Evolutionary conservation across 495 filamentous ascomycete genomes (phyloP).

Genomic region (Penicillium bialowiezense): DNA sequence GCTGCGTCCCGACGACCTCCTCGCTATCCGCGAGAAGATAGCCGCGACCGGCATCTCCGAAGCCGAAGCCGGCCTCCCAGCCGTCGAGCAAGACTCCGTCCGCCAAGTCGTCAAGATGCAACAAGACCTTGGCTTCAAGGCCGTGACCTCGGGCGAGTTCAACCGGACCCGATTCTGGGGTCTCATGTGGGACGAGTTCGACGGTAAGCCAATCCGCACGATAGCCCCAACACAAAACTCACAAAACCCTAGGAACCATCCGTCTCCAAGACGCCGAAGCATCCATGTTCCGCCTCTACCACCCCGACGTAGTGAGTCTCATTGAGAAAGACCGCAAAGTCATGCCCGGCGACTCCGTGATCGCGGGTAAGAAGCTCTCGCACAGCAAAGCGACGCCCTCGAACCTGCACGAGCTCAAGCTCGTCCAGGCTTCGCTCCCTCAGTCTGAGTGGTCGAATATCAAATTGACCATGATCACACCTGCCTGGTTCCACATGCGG

Average conservation of each 20-base stretch:
- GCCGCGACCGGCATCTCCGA: conserved; percentile 45
- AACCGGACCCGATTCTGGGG: conserved; percentile 51
- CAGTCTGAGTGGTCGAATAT: conserved; percentile 49
- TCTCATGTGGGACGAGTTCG: conserved; percentile 65
- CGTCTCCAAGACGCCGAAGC: conserved; percentile 42
- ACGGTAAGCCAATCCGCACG: conserved; percentile 41
- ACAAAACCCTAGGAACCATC: conserved; percentile 29
- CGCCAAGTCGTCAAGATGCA: conserved; percentile 60
- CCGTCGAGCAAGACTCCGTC: conserved; percentile 58
- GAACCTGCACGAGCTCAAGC: conserved; percentile 59
- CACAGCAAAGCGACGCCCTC: conserved; percentile 48
- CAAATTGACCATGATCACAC: conserved; percentile 63
- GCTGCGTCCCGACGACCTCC: conserved; percentile 59
- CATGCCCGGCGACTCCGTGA: conserved; percentile 59
- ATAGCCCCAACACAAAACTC: background rate
- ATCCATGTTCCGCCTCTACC: conserved; percentile 63
- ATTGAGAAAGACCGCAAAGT: conserved; percentile 56
- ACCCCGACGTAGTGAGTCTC: conserved; percentile 71
- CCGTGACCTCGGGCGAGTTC: conserved; percentile 68
- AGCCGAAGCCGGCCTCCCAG: conserved; percentile 33
- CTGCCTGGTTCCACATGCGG: conserved; percentile 67
- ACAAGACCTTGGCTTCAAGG: conserved; percentile 58
- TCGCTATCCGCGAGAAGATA: conserved; percentile 51
- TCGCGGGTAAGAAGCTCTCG: conserved; percentile 61
- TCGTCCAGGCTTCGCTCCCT: conserved; percentile 49